Evolutionary conservation across 306 rosid genomes (phyloP).

Genomic region (Rosa multiflora): DNA sequence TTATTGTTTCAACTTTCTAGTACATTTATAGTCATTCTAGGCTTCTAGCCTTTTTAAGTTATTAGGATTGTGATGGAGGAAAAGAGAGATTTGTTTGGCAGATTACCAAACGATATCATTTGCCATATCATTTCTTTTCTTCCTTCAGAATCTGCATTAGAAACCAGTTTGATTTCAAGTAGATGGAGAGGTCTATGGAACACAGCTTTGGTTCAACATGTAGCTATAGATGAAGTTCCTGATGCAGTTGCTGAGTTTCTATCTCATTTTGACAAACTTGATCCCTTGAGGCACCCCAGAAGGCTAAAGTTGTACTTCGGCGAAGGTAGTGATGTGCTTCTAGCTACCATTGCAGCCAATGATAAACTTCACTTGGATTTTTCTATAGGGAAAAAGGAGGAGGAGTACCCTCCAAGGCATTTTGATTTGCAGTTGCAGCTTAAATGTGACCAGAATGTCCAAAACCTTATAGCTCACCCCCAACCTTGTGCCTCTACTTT

Average conservation of each 20-base stretch:
- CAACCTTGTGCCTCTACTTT: conserved; percentile 36
- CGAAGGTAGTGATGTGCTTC: conserved; percentile 27
- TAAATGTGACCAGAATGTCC: conserved; percentile 21
- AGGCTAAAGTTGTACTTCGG: conserved; percentile 52
- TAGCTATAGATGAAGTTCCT: conserved; percentile 33
- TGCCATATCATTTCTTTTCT: conserved; percentile 57
- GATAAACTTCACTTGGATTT: conserved; percentile 59
- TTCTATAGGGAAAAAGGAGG: conserved; percentile 36
- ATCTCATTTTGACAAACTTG: conserved; percentile 36
- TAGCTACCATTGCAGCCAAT: conserved; percentile 49
- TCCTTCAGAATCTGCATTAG: conserved; percentile 58
- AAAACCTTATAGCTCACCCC: neutral
- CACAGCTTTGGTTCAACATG: conserved; percentile 33
- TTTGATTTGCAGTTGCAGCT: conserved; percentile 43
- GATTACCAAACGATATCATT: conserved; percentile 50
- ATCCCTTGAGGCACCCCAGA: conserved; percentile 57
- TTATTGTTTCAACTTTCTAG: neutral
- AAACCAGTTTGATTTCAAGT: conserved; percentile 58
- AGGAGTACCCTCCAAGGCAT: conserved; percentile 15
- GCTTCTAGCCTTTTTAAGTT: neutral
- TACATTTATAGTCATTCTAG: neutral
- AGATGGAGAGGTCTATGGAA: conserved; percentile 76
- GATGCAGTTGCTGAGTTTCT: conserved; percentile 37
- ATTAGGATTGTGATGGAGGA: conserved; percentile 16
- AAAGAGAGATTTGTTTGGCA: conserved; percentile 14